phyloP scores from a whole-genome alignment of 2,329 filamentous ascomycete genomes.

The Exophiala viscosa region DNA sequence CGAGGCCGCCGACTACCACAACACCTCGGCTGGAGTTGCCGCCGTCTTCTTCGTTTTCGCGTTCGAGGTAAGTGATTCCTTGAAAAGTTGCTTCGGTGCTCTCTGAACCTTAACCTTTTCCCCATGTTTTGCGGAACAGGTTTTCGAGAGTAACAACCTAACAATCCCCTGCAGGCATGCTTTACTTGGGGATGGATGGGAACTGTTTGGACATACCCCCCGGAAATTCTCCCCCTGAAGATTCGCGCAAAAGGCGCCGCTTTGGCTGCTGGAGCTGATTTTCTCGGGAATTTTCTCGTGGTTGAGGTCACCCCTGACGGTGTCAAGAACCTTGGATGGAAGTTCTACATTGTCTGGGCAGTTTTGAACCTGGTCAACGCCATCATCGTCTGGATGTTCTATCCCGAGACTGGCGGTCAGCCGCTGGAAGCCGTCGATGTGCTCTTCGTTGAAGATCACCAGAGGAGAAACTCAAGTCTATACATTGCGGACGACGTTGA shows the following conservation, averaged over 20 bases:
- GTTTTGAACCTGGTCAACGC: constrained; percentile 35
- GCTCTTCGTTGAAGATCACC: too few species aligned
- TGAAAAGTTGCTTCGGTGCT: too few species aligned
- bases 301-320: constrained; percentile 45
- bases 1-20: constrained; percentile 24
- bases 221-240: constrained; percentile 48
- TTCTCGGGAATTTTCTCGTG: constrained; percentile 43
- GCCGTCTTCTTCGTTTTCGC: constrained; percentile 58
- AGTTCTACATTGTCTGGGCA: constrained; percentile 44
- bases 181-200: constrained; percentile 44
- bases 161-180: constrained; percentile 53
- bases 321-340: constrained; percentile 40
- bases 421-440: too few species aligned
- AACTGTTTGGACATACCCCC: constrained; percentile 44
- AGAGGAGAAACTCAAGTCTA: constrained; percentile 1
- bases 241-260: constrained; percentile 50
- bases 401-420: too few species aligned
- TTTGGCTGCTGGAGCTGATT: constrained; percentile 49
- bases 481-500: not conserved
- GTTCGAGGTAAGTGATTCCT: constrained; percentile 17
- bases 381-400: too few species aligned
- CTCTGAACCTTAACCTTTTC: too few species aligned
- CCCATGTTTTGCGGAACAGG: too few species aligned
- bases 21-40: constrained; percentile 41
- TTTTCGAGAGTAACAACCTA: too few species aligned